These are phyloP conservation scores for Hypoxylon sp. DNA, from an alignment of 2,329 filamentous ascomycete genomes.

Conservation along the genomic window DNA sequence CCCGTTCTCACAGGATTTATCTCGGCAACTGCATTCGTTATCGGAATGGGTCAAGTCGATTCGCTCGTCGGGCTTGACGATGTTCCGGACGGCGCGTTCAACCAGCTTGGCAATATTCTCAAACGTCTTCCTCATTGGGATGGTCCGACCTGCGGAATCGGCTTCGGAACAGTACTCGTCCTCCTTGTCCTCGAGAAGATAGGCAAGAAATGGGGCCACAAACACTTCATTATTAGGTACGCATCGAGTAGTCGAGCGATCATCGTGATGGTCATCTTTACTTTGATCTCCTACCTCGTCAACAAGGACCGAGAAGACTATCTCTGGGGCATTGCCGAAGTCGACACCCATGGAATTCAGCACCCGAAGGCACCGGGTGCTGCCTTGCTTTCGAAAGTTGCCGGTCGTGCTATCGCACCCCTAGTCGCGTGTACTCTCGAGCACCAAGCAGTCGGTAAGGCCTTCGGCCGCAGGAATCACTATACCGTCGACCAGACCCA, in stretches of 20 bases:
- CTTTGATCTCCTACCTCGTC: conserved; percentile 68
- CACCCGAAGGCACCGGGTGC: conserved; percentile 57
- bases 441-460: conserved; percentile 70
- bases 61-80: conserved; percentile 66
- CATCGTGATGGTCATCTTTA: conserved; percentile 67
- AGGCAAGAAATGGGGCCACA: conserved; percentile 66
- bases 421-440: conserved; percentile 69
- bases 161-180: conserved; percentile 64
- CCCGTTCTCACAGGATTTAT: conserved; percentile 73
- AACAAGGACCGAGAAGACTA: conserved; percentile 61
- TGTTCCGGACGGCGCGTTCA: conserved; percentile 59
- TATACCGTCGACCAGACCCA: conserved; percentile 72
- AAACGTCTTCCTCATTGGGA: conserved; percentile 64
- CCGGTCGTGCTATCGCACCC: conserved; percentile 64
- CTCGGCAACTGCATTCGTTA: conserved; percentile 71
- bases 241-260: conserved; percentile 68
- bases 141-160: conserved; percentile 66
- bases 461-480: conserved; percentile 68
- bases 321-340: conserved; percentile 67
- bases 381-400: conserved; percentile 61
- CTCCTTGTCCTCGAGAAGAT: conserved; percentile 65
- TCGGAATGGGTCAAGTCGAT: conserved; percentile 70
- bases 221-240: conserved; percentile 65
- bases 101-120: conserved; percentile 67
- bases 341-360: conserved; percentile 63